Evolutionary conservation across 2,329 filamentous ascomycete species (phyloP), one percentile per base, ranked within the genome.

Genomic region (Camptophora hylomeconis): DNA sequence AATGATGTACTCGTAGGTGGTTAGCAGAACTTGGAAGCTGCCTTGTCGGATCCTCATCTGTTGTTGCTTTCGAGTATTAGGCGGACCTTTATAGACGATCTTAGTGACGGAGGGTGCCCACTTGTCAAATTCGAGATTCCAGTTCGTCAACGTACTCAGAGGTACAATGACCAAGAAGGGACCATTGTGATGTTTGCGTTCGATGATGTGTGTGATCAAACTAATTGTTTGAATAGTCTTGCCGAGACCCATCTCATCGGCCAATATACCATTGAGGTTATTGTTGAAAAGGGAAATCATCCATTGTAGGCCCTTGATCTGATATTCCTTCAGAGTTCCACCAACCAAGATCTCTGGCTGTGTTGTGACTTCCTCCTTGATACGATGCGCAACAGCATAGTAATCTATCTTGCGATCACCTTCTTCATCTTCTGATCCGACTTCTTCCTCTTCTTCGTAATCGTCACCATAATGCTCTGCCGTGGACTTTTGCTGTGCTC

Each of bases 201-300:
- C 89, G 44, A 98, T 94, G 38, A 98, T 75, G 51, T 98, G 92
- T 3, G 87, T 94, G 48, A 98, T 80, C 59, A 98, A 63, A 65
- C 82, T 92, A 58, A 98, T 98, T 24, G 89, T 95, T 58, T 98
- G 89, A 45, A 98, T 98, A 1, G 89, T 98, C 63, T 98, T 98
- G 56, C 89, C 89, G 41, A 98, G 81, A 76, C 89, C 89, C 89
- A 98, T 98, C 60, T 98, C 89, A 49, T 98, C 89, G 35, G 89
- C 89, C 46, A 98, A 65, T 42, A 98, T 95, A 69, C 89, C 89
- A 54, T 98, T 98, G 42, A 98, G 72, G 58, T 94, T 98, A 66
- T 98, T 98, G 75, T 98, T 98, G 70, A 95, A 98, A 9, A 98
- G 69, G 9, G 89, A 98, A 37, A 98, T 77, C 89, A 98, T 98